These are phyloP conservation scores for Oryza glaberrima DNA, from an alignment of 176 grass and related monocot genomes.

Conservation along the genomic window DNA sequence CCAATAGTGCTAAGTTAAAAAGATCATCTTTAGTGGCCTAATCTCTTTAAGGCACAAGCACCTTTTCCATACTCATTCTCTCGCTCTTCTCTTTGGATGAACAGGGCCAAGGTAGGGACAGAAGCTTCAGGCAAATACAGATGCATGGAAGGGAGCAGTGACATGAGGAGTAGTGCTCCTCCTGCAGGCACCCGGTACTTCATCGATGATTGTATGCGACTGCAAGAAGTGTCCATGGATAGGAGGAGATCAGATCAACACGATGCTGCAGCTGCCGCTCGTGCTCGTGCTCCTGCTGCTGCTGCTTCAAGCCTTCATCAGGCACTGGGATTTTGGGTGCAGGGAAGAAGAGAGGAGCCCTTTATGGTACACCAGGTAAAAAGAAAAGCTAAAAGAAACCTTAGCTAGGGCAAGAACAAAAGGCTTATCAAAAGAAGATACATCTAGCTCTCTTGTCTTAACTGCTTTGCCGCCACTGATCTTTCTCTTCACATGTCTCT, in stretches of 20 bases:
- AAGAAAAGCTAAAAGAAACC: conserved; percentile 40
- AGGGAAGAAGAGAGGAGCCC: conserved; percentile 59
- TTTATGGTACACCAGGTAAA: conserved; percentile 72
- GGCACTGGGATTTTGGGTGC: conserved; percentile 51
- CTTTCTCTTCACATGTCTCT: conserved; percentile 54
- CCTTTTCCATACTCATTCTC: conserved; percentile 16
- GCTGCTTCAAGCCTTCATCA: conserved; percentile 61
- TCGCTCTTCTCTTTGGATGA: conserved; percentile 28
- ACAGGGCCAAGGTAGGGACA: conserved; percentile 67
- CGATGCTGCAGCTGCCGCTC: conserved; percentile 38
- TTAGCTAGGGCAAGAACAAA: conserved; percentile 14
- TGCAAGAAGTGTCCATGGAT: conserved; percentile 50
- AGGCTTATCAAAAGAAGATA: conserved; percentile 54
- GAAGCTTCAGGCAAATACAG: conserved; percentile 44
- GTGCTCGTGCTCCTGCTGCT: conserved; percentile 7
- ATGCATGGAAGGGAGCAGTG: conserved; percentile 62
- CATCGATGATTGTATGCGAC: conserved; percentile 79
- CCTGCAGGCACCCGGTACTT: conserved; percentile 52
- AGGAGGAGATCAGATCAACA: conserved; percentile 45
- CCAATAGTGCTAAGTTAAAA: conserved; percentile 8
- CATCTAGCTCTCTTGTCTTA: conserved; percentile 51
- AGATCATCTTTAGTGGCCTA: conserved; percentile 24
- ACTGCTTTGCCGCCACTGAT: conserved; percentile 49
- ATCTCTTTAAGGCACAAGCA: not conserved
- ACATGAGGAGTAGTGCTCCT: conserved; percentile 29